Percentiles rank a stretch among this genome's conserved stretches.
phyloP scores from a whole-genome alignment of 1,284 basidiomycete species.

The Irpex sp. region DNA sequence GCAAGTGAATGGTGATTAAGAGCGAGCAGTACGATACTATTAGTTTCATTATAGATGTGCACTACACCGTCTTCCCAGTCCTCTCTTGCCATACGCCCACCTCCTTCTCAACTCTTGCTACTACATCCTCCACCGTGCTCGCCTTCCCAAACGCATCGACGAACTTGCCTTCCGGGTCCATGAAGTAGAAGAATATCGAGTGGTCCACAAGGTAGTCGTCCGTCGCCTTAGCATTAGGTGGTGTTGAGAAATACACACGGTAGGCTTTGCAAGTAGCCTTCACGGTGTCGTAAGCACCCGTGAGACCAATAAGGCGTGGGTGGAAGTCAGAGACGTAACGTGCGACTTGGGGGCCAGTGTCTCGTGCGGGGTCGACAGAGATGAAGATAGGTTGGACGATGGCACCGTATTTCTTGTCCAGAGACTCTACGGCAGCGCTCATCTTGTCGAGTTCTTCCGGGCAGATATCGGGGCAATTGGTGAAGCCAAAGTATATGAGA shows the following conservation, averaged over 20 bases:
- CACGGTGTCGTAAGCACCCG: slow-evolving; percentile 82
- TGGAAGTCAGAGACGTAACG: slow-evolving; percentile 84
- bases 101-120: slow-evolving; percentile 55
- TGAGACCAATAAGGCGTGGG: slow-evolving; percentile 84
- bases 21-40: no score
- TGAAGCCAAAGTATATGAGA: slow-evolving; percentile 96
- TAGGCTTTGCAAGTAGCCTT: slow-evolving; percentile 93
- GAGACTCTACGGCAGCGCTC: slow-evolving; percentile 72
- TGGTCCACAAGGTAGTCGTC: slow-evolving; percentile 97
- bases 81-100: slow-evolving; percentile 52
- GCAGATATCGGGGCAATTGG: slow-evolving; percentile 98
- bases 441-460: slow-evolving; percentile 98
- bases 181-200: slow-evolving; percentile 96
- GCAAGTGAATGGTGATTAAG: no score
- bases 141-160: slow-evolving; percentile 96
- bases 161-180: slow-evolving; percentile 94
- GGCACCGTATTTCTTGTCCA: slow-evolving; percentile 66
- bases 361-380: slow-evolving; percentile 94
- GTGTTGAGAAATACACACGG: slow-evolving; percentile 98
- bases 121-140: slow-evolving; percentile 69
- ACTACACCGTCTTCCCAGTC: slow-evolving; percentile 32
- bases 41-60: neutral
- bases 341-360: slow-evolving; percentile 62
- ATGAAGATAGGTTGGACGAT: slow-evolving; percentile 88
- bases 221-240: slow-evolving; percentile 81